These are phyloP conservation scores for Beauveria asiatica DNA, from an alignment of 2,329 filamentous ascomycete genomes.

Conservation along the genomic window DNA sequence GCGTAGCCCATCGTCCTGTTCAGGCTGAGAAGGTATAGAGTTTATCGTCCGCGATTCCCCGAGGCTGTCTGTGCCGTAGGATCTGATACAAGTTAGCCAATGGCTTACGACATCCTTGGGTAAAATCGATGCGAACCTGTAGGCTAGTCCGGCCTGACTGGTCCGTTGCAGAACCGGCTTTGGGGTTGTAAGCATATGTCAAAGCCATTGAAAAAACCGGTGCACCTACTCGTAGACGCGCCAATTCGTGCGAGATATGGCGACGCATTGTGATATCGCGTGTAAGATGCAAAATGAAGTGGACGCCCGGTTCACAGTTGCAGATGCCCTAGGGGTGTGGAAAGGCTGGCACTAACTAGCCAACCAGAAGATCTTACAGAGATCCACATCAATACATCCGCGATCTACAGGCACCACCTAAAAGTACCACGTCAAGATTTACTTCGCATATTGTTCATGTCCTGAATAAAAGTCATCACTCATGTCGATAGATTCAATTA, in stretches of 20 bases:
- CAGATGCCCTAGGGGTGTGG: not conserved
- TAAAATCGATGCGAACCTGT: not conserved
- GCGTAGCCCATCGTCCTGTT: conserved; percentile 30
- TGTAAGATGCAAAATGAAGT: not conserved
- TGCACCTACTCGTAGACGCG: not conserved
- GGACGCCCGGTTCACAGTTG: not conserved
- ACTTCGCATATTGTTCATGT: not conserved
- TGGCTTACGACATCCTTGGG: not conserved
- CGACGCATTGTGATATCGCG: conserved; percentile 1
- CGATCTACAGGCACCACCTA: no score
- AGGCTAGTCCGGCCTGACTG: not conserved
- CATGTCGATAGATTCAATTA: not conserved
- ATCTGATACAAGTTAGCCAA: not conserved
- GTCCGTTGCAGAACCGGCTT: not conserved
- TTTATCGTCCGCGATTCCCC: not conserved
- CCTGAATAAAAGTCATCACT: not conserved
- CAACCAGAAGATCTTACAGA: not conserved
- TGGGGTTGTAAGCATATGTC: not conserved
- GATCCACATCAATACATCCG: not conserved
- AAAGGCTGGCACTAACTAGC: not conserved
- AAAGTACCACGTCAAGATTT: no score
- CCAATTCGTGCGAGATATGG: not conserved
- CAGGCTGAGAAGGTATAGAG: not conserved
- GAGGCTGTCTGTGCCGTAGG: not conserved
- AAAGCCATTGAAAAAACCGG: not conserved